Evolutionary conservation across 352 stramenopile species (phyloP).

Genomic region (Aphanomyces cochlioides): DNA sequence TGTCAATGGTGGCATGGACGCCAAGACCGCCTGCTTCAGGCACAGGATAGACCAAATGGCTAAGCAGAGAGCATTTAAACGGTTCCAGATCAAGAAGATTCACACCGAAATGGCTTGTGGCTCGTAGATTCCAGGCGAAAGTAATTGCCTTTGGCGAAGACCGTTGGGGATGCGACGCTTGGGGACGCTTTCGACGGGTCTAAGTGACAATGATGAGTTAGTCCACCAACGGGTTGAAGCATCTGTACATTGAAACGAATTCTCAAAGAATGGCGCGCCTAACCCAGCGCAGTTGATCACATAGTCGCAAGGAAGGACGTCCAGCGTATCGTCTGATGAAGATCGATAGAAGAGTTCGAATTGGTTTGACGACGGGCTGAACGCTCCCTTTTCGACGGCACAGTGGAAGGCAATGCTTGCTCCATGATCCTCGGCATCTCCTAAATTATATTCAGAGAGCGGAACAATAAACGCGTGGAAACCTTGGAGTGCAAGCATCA

Average conservation of each 20-base stretch:
- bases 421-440: conserved; percentile 1
- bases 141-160: conserved; percentile 96
- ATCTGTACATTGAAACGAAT: conserved; percentile 33
- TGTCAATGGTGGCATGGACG: conserved; percentile 94
- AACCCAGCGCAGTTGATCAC: conserved; percentile 93
- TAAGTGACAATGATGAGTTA: no score
- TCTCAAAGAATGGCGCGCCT: conserved; percentile 45
- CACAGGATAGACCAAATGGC: conserved; percentile 94
- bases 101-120: conserved; percentile 56
- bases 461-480: background rate
- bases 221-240: no score
- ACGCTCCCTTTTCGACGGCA: conserved; percentile 47
- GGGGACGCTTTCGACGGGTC: background rate
- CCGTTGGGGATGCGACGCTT: conserved; percentile 39
- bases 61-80: conserved; percentile 26
- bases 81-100: background rate
- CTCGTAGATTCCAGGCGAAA: conserved; percentile 72
- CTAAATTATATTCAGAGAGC: background rate
- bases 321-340: conserved; percentile 33
- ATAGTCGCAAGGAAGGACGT: conserved; percentile 83
- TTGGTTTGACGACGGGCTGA: conserved; percentile 34
- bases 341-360: conserved; percentile 32
- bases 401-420: conserved; percentile 63
- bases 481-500: conserved; percentile 87
- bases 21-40: conserved; percentile 92